phyloP scores from a whole-genome alignment of 163 green algal species.

The Chlorella variabilis region DNA sequence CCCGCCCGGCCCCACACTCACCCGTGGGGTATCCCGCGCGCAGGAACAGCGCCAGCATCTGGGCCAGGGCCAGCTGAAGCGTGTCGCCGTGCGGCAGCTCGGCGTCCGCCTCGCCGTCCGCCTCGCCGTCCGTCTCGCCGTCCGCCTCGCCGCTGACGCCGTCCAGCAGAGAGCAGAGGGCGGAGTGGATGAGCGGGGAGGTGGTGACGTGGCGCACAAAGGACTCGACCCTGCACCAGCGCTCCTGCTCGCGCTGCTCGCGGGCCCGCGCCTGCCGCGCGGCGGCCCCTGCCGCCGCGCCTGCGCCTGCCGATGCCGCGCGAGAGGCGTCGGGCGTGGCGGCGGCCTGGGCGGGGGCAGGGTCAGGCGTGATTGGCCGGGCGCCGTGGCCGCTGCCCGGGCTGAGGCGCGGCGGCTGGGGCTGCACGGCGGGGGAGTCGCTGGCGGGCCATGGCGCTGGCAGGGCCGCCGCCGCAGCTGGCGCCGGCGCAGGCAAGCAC shows the following conservation, averaged over 20 bases:
- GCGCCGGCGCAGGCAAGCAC: too few species aligned
- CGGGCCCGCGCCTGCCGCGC: not conserved
- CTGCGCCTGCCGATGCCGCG: not conserved
- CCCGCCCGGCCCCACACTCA: too few species aligned
- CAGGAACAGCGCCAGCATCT: constrained; percentile 40
- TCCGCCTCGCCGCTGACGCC: not conserved
- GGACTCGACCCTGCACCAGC: constrained; percentile 9
- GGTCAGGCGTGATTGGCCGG: not conserved
- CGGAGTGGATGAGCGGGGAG: constrained; percentile 29
- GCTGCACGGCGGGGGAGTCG: not conserved
- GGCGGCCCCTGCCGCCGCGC: not conserved
- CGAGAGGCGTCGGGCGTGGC: not conserved
- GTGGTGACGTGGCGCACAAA: constrained; percentile 2
- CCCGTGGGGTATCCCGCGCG: not conserved
- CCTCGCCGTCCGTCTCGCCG: too few species aligned
- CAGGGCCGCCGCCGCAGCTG: too few species aligned
- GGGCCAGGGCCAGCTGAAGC: constrained; percentile 20
- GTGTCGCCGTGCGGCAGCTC: not conserved
- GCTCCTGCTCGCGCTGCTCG: not conserved
- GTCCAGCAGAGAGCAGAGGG: constrained; percentile 20
- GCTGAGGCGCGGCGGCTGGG: not conserved
- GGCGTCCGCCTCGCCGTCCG: not conserved
- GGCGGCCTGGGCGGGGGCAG: not conserved
- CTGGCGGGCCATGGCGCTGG: not conserved
- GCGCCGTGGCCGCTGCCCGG: not conserved